A percentile compares a stretch with the other conserved stretches of the same genome.
Evolutionary conservation across 164 flowering plant species (phyloP).

Genomic region (Malania oleifera): DNA sequence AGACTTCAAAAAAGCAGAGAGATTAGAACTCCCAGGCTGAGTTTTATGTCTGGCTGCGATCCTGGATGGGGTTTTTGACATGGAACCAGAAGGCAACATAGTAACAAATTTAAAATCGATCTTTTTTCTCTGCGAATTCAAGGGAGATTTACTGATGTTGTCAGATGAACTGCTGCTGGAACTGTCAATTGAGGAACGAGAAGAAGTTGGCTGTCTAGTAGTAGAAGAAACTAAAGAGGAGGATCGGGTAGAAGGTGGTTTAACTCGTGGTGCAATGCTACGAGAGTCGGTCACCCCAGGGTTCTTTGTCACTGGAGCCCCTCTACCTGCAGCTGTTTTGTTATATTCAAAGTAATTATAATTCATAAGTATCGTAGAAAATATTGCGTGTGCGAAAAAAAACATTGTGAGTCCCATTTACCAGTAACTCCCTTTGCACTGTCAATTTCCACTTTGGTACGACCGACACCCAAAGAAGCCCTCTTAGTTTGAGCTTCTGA

Average conservation of each 20-base stretch:
- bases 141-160: conserved; percentile 25
- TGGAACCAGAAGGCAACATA: conserved; percentile 27
- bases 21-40: conserved; percentile 29
- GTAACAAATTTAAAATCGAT: conserved; percentile 22
- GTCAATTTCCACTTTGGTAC: conserved; percentile 29
- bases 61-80: conserved; percentile 24
- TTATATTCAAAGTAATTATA: neutral
- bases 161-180: conserved; percentile 44
- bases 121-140: conserved; percentile 26
- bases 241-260: conserved; percentile 29
- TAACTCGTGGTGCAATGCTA: conserved; percentile 31
- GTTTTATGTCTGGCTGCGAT: conserved; percentile 23
- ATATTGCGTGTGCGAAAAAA: neutral
- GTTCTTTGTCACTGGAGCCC: conserved; percentile 23
- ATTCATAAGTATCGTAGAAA: conserved; percentile 4
- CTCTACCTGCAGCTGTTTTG: conserved; percentile 28
- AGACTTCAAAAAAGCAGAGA: conserved; percentile 36
- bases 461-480: conserved; percentile 34
- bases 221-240: conserved; percentile 34
- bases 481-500: conserved; percentile 44
- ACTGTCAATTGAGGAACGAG: conserved; percentile 45
- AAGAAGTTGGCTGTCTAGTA: conserved; percentile 26
- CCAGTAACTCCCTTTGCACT: conserved; percentile 27
- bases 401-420: conserved; percentile 12
- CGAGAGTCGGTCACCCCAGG: conserved; percentile 21